These are phyloP conservation scores for Ammopiptanthus mongolicus DNA, from an alignment of 306 rosid species.

Conservation along the genomic window DNA sequence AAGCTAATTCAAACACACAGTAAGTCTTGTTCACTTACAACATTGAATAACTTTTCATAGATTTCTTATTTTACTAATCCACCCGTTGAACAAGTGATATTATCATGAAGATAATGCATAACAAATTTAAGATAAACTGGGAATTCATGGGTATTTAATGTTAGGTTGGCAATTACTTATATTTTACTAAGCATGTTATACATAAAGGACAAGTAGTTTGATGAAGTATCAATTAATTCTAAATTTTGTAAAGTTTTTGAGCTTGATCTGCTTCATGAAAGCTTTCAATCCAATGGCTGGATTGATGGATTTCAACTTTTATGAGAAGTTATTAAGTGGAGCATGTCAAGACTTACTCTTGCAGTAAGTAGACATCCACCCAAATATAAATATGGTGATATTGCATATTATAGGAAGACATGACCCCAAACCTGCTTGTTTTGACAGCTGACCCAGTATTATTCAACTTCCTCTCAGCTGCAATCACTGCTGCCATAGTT, in stretches of 20 bases:
- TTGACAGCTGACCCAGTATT: slow-evolving; percentile 91
- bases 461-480: slow-evolving; percentile 74
- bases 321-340: not conserved
- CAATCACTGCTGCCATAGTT: slow-evolving; percentile 62
- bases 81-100: not conserved
- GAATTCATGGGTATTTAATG: not conserved
- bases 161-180: not conserved
- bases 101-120: not conserved
- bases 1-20: too few relatives aligned
- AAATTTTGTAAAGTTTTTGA: not conserved
- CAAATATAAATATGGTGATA: not conserved
- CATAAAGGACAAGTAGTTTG: not conserved
- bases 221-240: not conserved
- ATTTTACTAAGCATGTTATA: not conserved
- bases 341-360: not conserved
- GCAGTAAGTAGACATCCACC: not conserved
- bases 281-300: not conserved
- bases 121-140: not conserved
- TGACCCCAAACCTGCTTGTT: slow-evolving; percentile 72
- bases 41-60: not conserved
- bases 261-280: not conserved
- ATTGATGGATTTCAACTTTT: not conserved
- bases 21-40: not conserved
- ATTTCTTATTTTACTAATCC: too few relatives aligned
- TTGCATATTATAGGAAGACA: not conserved